Evolutionary conservation across 139 green algal genomes (phyloP), one percentile per base, ranked within the genome.

Genomic region (Volvox africanus): DNA sequence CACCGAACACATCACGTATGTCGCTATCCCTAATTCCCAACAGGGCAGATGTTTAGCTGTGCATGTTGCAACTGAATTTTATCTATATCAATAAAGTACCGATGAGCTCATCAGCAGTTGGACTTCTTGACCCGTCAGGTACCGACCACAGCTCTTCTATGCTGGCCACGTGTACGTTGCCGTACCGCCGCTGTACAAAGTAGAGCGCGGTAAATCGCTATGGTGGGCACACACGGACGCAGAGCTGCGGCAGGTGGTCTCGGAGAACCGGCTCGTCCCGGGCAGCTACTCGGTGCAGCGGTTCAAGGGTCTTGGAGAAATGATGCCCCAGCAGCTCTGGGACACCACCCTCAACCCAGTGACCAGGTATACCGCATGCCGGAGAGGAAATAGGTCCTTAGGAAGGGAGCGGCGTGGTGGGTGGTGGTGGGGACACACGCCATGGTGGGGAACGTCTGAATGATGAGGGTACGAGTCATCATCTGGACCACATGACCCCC

Each of bases 281-380:
- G 75, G 86, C 14, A 93, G 89, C 30, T 96, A 95, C 91, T 95
- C 61, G 55, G 91, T 99, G 61, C 97, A 99, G 94, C 94, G 98
- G 36, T 99, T 99, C 95, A 99, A 99, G 95, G 97, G 98, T 22
- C 94, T 99, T 79, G 98, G 98, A 6, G 98, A 99, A 95, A 99
- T 99, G 98, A 99, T 99, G 98, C 98, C 98, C 19, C 91, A 98
- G 92, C 97, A 99, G 96, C 96, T 99, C 65, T 99, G 98, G 98
- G 83, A 95, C 17, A 99, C 98, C 1, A 99, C 98, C 1, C 90
- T 99, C 33, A 96, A 99, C 95, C 98, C 98, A 0, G 91, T 88
- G 14, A 96, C 86, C 0, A 94, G 98, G 76, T 91, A 76, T 14
- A 73, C 44, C 0, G 50, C 44, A n/a, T n/a, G n/a, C n/a, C n/a